Conservation (phyloP, 1,139 yeast genomes). For the Candida tetrigidarum region DNA sequence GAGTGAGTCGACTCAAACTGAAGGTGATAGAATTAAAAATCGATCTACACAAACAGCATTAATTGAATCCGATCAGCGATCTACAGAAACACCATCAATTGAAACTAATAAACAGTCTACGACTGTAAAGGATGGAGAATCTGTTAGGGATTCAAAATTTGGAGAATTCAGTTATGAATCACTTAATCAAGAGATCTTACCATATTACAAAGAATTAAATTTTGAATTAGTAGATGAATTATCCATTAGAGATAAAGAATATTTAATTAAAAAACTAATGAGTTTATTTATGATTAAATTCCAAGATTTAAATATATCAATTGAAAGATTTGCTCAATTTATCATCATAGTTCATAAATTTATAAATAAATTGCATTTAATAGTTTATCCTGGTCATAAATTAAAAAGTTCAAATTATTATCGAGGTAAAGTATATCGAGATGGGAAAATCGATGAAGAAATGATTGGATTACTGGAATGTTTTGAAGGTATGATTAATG, state of each 20-base stretch:
- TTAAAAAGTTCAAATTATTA: slow-evolving; percentile 11
- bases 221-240: slow-evolving; percentile 10
- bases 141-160: background rate
- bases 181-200: background rate
- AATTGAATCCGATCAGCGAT: too few species aligned
- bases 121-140: too few species aligned
- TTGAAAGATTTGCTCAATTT: slow-evolving; percentile 6
- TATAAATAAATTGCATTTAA: slow-evolving; percentile 6
- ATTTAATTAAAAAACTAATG: slow-evolving; percentile 9
- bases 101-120: too few species aligned
- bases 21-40: too few species aligned
- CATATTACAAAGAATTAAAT: slow-evolving; percentile 1
- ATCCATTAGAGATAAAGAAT: slow-evolving; percentile 6
- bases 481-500: slow-evolving; percentile 6
- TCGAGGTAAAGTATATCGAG: slow-evolving; percentile 4
- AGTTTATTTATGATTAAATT: slow-evolving; percentile 9
- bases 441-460: slow-evolving; percentile 12
- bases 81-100: too few species aligned
- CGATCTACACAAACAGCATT: too few species aligned
- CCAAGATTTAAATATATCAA: slow-evolving; percentile 4
- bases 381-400: slow-evolving; percentile 5
- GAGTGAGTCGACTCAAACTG: too few species aligned
- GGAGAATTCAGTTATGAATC: slow-evolving; percentile 2
- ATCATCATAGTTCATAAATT: slow-evolving; percentile 3
- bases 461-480: slow-evolving; percentile 10